Percentiles rank a stretch among this genome's conserved stretches.
These are phyloP conservation scores for Microstegium vimineum DNA, from an alignment of 176 grass and related monocot species.

Conservation along the genomic window DNA sequence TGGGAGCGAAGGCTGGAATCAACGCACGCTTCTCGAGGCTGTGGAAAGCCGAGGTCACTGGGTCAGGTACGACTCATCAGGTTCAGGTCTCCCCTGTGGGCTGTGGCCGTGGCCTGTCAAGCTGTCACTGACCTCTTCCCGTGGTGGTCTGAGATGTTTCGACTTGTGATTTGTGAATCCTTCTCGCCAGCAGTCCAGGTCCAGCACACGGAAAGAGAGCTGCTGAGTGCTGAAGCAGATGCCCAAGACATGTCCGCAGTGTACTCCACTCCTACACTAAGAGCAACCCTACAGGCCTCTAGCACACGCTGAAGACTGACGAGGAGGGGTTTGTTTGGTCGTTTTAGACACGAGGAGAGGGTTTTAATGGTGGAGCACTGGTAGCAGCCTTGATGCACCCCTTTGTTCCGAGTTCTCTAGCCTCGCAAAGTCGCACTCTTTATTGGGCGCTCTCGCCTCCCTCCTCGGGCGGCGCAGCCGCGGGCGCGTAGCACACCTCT, in stretches of 20 bases:
- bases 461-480: conserved; percentile 11
- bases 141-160: too few relatives aligned
- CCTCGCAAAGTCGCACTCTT: conserved; percentile 11
- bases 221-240: neutral
- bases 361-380: neutral
- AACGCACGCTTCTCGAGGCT: neutral
- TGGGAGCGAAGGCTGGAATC: conserved; percentile 12
- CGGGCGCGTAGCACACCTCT: conserved; percentile 20
- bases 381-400: neutral
- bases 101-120: too few relatives aligned
- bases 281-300: too few relatives aligned
- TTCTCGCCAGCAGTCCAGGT: neutral
- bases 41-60: neutral
- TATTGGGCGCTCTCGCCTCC: conserved; percentile 11
- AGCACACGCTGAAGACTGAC: neutral
- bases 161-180: too few relatives aligned
- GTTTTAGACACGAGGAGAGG: neutral
- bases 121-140: neutral
- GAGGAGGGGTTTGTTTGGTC: neutral
- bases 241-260: neutral
- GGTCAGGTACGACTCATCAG: too few relatives aligned
- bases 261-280: too few relatives aligned
- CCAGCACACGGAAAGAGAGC: neutral
- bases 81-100: too few relatives aligned
- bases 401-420: neutral